Evolutionary conservation across 805 yeast species (phyloP), one percentile per base, ranked within the genome.

Genomic region (Metschnikowia chrysomelidarum): DNA sequence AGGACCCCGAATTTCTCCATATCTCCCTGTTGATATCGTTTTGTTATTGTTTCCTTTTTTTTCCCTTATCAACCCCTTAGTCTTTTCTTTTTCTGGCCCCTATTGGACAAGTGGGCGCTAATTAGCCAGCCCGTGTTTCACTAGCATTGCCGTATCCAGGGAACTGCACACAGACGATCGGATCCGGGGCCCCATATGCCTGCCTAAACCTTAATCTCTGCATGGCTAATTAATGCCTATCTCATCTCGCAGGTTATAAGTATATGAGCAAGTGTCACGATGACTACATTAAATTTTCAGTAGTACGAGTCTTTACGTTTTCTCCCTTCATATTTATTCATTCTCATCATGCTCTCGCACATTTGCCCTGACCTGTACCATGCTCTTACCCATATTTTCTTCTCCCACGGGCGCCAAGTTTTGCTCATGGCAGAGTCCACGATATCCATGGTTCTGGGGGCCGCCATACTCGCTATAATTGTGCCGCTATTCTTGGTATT

Each of bases 391-490:
- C 16, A 9, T 27, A 25, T 27, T 7, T 4, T 29, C 5, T 10
- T 24, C 16, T 7, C 33, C 4, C 24, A 13, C 13, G 24, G 30
- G 23, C 16, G 25, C 31, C 34, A 21, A 8, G 6, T 30, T 4
- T 13, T 35, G 13, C 18, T 15, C 5, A 25, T 25, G 21, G 19
- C 34, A 20, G 39, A 35, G 19, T n/a, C 27, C 3, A 17, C 34
- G 12, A 19, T 35, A 11, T 35, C 39, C 14, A 20, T 21, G 19
- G 24, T 30, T 12, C 34, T 30, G 34, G 39, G 39, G 9, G 18
- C 22, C 10, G 39, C 34, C 17, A 16, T 35, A 11, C 30, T 35
- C 7, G 39, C 30, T 2, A 29, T 35, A 7, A 18, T 19, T 10
- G 31, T 35, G 7, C 39, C 39, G 5, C 15, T 35, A n/a, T 3